These are phyloP conservation scores for Talaromyces thailandensis DNA, from an alignment of 495 filamentous ascomycete species.

Conservation along the genomic window DNA sequence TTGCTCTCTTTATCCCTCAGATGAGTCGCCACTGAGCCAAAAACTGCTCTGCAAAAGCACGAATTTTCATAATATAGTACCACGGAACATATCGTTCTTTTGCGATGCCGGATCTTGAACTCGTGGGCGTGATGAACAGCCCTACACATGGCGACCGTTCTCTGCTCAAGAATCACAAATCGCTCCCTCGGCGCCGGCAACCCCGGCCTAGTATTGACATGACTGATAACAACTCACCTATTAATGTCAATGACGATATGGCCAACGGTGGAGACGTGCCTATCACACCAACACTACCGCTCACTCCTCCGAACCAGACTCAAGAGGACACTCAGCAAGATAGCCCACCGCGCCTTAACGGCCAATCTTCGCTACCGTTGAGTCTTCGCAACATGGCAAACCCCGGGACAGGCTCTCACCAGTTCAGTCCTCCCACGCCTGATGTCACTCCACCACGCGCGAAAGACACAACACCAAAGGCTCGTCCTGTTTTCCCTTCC, in stretches of 20 bases:
- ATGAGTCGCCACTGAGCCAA: not conserved
- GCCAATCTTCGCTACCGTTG: constrained; percentile 3
- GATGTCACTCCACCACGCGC: constrained; percentile 61
- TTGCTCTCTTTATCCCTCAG: not conserved
- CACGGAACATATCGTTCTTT: not conserved
- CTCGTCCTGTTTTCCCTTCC: constrained; percentile 23
- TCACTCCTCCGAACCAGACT: constrained; percentile 29
- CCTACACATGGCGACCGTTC: constrained; percentile 20
- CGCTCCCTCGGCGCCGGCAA: constrained; percentile 30
- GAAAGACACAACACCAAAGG: constrained; percentile 32
- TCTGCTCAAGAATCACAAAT: constrained; percentile 37
- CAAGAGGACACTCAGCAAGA: constrained; percentile 6
- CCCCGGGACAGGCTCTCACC: constrained; percentile 46
- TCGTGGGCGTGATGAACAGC: constrained; percentile 23
- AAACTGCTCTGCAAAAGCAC: not conserved
- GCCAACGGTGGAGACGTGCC: constrained; percentile 12
- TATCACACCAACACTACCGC: constrained; percentile 24
- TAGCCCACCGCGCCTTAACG: not conserved
- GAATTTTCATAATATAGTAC: not conserved
- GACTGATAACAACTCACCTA: constrained; percentile 10
- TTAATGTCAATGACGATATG: not conserved
- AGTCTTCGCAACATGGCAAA: constrained; percentile 13
- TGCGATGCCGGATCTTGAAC: constrained; percentile 30
- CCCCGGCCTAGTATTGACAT: constrained; percentile 13
- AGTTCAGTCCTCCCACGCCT: constrained; percentile 62